A percentile compares a stretch with the other conserved stretches of the same genome.
phyloP scores from a whole-genome alignment of 2,329 filamentous ascomycete genomes.

The Penicillium sp. region DNA sequence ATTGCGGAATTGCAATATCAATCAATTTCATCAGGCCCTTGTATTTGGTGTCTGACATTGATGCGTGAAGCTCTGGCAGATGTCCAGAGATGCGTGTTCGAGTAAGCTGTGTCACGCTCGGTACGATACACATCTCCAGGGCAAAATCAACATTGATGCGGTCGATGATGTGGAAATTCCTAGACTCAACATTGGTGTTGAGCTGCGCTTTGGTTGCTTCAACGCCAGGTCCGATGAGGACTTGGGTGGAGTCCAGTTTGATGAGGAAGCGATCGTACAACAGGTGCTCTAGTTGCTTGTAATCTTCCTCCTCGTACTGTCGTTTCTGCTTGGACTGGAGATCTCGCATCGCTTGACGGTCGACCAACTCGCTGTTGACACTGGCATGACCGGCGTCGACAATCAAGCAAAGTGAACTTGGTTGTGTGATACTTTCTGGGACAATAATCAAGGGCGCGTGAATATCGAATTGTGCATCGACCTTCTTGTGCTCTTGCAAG shows the following conservation, averaged over 20 bases:
- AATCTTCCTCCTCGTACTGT: slow-evolving; percentile 84
- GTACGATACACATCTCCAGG: slow-evolving; percentile 95
- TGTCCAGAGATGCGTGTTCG: slow-evolving; percentile 90
- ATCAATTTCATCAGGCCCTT: slow-evolving; percentile 96
- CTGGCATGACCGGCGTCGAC: slow-evolving; percentile 95
- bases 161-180: slow-evolving; percentile 85
- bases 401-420: slow-evolving; percentile 83
- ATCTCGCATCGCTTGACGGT: slow-evolving; percentile 83
- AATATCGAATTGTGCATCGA: slow-evolving; percentile 92
- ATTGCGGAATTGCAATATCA: slow-evolving; percentile 88
- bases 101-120: slow-evolving; percentile 88
- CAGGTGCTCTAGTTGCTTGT: slow-evolving; percentile 79
- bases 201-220: slow-evolving; percentile 85
- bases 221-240: slow-evolving; percentile 91
- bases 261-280: slow-evolving; percentile 98
- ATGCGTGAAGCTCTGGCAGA: slow-evolving; percentile 85
- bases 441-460: slow-evolving; percentile 96
- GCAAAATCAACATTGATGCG: slow-evolving; percentile 97
- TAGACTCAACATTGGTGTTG: slow-evolving; percentile 63
- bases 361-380: slow-evolving; percentile 89
- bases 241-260: slow-evolving; percentile 89
- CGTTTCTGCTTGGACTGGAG: slow-evolving; percentile 88
- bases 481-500: slow-evolving; percentile 94
- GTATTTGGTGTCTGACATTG: slow-evolving; percentile 92
- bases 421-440: slow-evolving; percentile 82